Base-by-base conservation (phyloP, 2,329 filamentous ascomycete genomes). In the Stagonosporopsis chrysanthemi region DNA sequence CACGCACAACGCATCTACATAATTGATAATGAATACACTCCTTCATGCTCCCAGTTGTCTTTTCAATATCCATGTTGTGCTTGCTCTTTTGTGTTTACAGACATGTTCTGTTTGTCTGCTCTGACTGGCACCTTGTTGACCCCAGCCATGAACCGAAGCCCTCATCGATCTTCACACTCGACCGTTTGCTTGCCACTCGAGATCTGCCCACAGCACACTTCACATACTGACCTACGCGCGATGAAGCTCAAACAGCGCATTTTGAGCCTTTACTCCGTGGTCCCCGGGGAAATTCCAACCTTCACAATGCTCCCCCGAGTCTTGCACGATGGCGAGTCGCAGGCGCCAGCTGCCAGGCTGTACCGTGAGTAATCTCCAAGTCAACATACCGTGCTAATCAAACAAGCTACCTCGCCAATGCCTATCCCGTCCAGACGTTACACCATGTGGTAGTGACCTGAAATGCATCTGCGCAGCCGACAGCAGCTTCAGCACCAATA, bases 401-500 rank as follows among this genome's bases (percentile, higher is more conserved):
- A 2, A 1, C 0, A 24, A 68, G 65, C 61, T 68, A 9, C 35
- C 46, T 2, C 41, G 57, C 3, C 52, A 47, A 1, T 68, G 64
- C 31, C 59, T 62, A 46, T 26, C 39, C 40, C n/a, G 35, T 35
- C 8, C 33, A 35, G 12, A 35, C 24, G 14, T 56, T 33, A 1
- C 49, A 50, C 6, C 42, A 42, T 67, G 66, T 33, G n/a, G 26
- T 1, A 38, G 45, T 6, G 59, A 67, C 2, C 47, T 68, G 2
- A 38, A 52, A 7, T 68, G 63, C 31, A 62, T 68, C 28, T 68
- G 64, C 55, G 56, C 57, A 2, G 31, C 33, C 33, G 63, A 62
- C 45, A 61, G 54, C 19, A 61, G 58, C 1, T 40, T 67, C 5
- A 56, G 29, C 0, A 52, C 53, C 1, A 68, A 62, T 19, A 49